phyloP scores from a whole-genome alignment of 129 eudicot genomes.

The Heracleum sosnowskyi region DNA sequence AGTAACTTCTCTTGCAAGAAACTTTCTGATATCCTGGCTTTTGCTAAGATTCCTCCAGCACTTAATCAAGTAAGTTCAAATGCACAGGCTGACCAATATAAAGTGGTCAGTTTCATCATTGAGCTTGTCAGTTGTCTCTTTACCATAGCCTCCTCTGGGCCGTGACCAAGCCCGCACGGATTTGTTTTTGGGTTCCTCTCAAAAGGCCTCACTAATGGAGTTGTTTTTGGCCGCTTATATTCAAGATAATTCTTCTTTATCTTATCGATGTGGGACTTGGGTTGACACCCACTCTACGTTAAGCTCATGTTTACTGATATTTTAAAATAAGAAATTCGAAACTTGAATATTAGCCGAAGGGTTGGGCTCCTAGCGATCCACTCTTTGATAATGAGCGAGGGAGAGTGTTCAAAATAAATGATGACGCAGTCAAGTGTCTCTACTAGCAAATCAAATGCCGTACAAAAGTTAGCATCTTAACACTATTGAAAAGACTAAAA shows the following conservation, averaged over 20 bases:
- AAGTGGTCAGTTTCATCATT: not conserved
- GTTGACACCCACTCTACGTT: no score
- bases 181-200: no score
- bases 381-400: not conserved
- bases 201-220: not conserved
- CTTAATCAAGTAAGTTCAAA: conserved; percentile 40
- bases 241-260: no score
- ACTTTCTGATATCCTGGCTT: not conserved
- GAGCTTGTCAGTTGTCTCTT: not conserved
- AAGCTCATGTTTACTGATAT: not conserved
- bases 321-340: not conserved
- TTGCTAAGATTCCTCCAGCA: conserved; percentile 39
- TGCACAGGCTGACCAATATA: not conserved
- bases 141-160: not conserved
- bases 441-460: not conserved
- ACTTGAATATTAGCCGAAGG: not conserved
- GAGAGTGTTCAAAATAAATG: not conserved
- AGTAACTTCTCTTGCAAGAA: conserved; percentile 2
- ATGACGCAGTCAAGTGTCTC: not conserved
- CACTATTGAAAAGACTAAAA: no score
- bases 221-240: no score
- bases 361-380: not conserved
- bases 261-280: no score
- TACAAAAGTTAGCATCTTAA: no score
- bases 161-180: no score